Evolutionary conservation across 768 basidiomycete species (phyloP), one percentile per base, ranked within the genome.

Genomic region (Scleroderma citrinum): DNA sequence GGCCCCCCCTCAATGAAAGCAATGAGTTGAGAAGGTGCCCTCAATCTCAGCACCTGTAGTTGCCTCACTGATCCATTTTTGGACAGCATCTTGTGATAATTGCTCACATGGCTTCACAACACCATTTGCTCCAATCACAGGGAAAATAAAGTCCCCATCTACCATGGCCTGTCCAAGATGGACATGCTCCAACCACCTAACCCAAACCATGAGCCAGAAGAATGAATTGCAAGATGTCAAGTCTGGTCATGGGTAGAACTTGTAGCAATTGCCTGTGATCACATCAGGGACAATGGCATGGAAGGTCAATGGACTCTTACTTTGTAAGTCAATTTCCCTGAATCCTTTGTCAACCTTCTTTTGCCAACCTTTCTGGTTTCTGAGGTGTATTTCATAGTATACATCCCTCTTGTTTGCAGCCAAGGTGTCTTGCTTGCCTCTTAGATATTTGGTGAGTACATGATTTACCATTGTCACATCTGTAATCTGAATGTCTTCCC

Each of bases 141-240:
- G 69, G 47, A 73, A 73, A 2, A 73, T 19, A 29, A 56, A 65
- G 31, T 73, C 65, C 2, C 67, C 60, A 0, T 49, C 48, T 2
- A 29, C 20, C 0, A 71, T 58, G 2, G 48, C 26, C 2, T 56
- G 46, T 4, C 26, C 40, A 7, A 48, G 55, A 21, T 48, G 44
- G 6, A 17, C 5, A 2, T 24, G 0, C 29, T 55, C 24, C 0
- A 29, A 8, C 26, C 26, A 29, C 26, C 26, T 29, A 4, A 29
- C 8, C 26, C 26, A 29, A 29, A 29, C 8, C 5, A 29, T 4
- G 5, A 29, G 26, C 26, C 26, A 29, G 26, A 29, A 29, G 8
- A 29, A 29, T 8, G 8, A 29, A 8, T 29, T 8, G 8, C 26
- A 29, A 8, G 26, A 4, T 8, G 8, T 29, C 26, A 29, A 29